Evolutionary conservation across 2,329 filamentous ascomycete species (phyloP).

Genomic region (Verticillium nubilum): DNA sequence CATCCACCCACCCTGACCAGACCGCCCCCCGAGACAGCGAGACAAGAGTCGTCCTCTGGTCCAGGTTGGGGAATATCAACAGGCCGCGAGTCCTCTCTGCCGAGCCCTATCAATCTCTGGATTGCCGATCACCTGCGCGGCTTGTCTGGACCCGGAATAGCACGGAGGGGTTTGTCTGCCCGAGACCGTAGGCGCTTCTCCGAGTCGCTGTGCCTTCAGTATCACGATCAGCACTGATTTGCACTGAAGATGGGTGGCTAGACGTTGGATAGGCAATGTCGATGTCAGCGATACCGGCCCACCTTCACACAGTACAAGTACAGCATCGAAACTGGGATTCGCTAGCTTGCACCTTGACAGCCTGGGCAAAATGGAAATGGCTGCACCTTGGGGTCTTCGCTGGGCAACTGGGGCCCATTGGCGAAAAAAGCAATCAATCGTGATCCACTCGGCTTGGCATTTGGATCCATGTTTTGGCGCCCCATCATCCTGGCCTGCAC

Average conservation of each 20-base stretch:
- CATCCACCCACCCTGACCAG: background rate
- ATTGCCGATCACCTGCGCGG: slow-evolving; percentile 1
- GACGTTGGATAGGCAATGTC: background rate
- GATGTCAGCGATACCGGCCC: background rate
- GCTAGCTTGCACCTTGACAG: background rate
- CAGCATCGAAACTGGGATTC: background rate
- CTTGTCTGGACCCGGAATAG: background rate
- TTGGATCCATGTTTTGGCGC: background rate
- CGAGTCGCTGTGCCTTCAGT: background rate
- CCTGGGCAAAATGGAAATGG: background rate
- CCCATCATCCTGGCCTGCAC: background rate
- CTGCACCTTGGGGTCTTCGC: background rate
- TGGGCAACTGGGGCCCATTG: background rate
- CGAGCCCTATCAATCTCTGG: slow-evolving; percentile 3
- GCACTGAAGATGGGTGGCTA: background rate
- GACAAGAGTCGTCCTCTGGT: background rate
- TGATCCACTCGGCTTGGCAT: slow-evolving; percentile 1
- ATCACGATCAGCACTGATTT: background rate
- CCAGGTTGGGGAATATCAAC: background rate
- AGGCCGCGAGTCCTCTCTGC: background rate
- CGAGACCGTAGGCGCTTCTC: background rate
- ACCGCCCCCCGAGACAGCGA: background rate
- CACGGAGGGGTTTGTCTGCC: background rate
- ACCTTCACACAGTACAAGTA: background rate
- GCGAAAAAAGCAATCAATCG: slow-evolving; percentile 3